Evolutionary conservation across 805 yeast species (phyloP), one percentile per base, ranked within the genome.

Genomic region (Starmerella roubikii): DNA sequence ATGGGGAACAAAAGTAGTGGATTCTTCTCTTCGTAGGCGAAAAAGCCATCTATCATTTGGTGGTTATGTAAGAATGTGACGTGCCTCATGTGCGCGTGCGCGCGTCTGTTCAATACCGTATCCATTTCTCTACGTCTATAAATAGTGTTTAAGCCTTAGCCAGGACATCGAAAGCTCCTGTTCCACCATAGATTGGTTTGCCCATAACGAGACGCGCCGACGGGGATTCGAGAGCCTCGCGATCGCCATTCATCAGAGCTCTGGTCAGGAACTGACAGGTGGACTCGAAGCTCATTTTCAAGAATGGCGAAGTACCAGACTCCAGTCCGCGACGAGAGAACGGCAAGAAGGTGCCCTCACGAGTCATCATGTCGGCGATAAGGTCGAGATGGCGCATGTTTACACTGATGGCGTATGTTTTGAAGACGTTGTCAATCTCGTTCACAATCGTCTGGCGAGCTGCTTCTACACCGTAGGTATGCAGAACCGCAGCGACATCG

Each of bases 271-370:
- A 91, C 62, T 83, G 94, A 67, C 95, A 85, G 1, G 99, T 91
- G 32, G 98, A 91, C 66, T 91, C 99, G 62, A 85, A 91, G 40
- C 95, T 84, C 99, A 91, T 91, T 68, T 91, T 91, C 86, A 84
- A 79, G 68, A 91, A 83, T 15, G 97, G 81, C 7, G 97, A 86
- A 1, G 96, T 85, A 12, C 91, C 74, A 1, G 94, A 72, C 60
- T 91, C 97, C 58, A 93, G 86, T 61, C 99, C 99, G 65, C 84
- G 95, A 69, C 99, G 82, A 63, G 84, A 86, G 69, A 91, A 91
- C 20, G 99, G 94, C 57, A 88, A 65, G 58, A 86, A 91, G 2
- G 93, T 74, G 55, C 99, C 99, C 63, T 91, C 97, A 62, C 98
- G 76, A 4, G 99, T 91, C 99, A 91, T 91, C 84, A 83, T 82